A percentile compares a stretch with the other conserved stretches of the same genome.
Conservation (phyloP, 2,329 filamentous ascomycete species). For the Onygenales sp. region DNA sequence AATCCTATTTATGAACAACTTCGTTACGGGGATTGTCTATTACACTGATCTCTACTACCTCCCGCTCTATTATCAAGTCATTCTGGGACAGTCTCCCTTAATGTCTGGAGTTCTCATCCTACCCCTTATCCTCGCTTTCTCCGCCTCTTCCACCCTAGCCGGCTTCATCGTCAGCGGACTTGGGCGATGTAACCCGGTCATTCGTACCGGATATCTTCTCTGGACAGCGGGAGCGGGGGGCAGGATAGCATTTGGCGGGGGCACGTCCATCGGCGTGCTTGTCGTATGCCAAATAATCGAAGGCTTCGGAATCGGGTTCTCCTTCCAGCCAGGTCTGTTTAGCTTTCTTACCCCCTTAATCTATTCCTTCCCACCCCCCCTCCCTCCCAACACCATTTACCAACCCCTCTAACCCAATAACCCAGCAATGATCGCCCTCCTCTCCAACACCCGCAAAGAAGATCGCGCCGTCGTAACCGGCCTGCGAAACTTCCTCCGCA, state of each 20-base stretch:
- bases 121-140: not conserved
- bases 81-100: not conserved
- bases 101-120: not conserved
- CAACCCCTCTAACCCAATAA: not conserved
- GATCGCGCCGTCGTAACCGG: not conserved
- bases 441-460: not conserved
- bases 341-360: not conserved
- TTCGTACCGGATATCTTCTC: not conserved
- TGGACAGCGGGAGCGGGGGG: not conserved
- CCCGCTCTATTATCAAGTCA: not conserved
- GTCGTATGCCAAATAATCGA: not conserved
- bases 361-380: not conserved
- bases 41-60: not conserved
- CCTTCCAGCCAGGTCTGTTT: not conserved
- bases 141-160: not conserved
- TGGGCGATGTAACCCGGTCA: not conserved
- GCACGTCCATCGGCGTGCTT: not conserved
- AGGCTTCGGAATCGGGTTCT: not conserved
- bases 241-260: not conserved
- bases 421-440: not conserved
- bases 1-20: not conserved
- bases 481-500: not conserved
- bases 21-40: not conserved
- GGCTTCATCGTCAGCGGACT: not conserved
- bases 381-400: not conserved